Evolutionary conservation across 1,139 yeast genomes (phyloP).

Genomic region (Casaregolazyma lundiana): DNA sequence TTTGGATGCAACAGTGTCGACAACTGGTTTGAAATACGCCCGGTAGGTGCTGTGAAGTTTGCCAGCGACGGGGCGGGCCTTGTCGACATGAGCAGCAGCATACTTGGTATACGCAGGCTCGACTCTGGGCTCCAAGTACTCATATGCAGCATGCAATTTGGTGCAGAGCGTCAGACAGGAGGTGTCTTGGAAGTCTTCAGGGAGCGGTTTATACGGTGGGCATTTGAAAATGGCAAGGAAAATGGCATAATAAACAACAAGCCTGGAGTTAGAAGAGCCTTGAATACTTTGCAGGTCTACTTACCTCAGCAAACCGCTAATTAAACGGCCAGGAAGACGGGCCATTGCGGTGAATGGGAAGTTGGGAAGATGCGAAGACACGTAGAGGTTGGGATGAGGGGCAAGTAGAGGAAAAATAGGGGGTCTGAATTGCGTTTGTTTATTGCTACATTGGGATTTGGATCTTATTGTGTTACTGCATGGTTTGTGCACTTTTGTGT

Average conservation of each 20-base stretch:
- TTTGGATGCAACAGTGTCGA: constrained; percentile 12
- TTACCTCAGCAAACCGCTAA: too few relatives aligned
- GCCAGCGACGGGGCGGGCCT: constrained; percentile 20
- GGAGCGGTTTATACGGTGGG: constrained; percentile 2
- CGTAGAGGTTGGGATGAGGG: too few relatives aligned
- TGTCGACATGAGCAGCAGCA: constrained; percentile 22
- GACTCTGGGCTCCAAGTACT: constrained; percentile 8
- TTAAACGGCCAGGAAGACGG: too few relatives aligned
- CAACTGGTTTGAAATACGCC: constrained; percentile 20
- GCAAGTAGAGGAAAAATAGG: too few relatives aligned
- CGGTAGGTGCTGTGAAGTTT: constrained; percentile 18
- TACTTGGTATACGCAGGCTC: constrained; percentile 18
- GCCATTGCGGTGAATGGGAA: too few relatives aligned
- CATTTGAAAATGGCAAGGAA: constrained; percentile 9
- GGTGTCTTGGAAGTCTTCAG: constrained; percentile 3
- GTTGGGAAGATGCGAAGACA: too few relatives aligned
- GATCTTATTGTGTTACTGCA: too few relatives aligned
- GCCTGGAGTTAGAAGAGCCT: constrained; percentile 10
- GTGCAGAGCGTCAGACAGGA: constrained; percentile 9
- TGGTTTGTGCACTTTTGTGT: too few relatives aligned
- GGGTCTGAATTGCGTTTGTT: too few relatives aligned
- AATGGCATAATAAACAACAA: constrained; percentile 5
- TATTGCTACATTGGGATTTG: too few relatives aligned
- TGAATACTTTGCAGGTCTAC: too few relatives aligned
- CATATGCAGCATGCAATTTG: constrained; percentile 7